A percentile compares a stretch with the other conserved stretches of the same genome.
These are phyloP conservation scores for Dorcoceras hygrometricum DNA, from an alignment of 257 asterid genomes.

Conservation along the genomic window DNA sequence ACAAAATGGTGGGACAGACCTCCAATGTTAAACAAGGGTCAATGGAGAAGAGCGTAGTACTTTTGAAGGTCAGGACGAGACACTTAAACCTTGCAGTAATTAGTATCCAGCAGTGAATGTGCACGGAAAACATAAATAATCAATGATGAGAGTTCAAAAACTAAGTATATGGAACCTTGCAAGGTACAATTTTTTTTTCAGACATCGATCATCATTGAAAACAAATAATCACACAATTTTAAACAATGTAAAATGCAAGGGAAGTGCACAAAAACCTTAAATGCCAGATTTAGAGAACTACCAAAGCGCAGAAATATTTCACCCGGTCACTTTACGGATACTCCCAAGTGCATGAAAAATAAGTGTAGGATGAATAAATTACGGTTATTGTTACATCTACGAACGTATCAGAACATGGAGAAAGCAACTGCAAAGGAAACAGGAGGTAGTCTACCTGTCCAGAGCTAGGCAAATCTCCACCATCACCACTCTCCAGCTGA, in stretches of 20 bases:
- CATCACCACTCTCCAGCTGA: conserved; percentile 79
- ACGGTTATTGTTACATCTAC: background rate
- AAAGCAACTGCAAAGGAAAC: conserved; percentile 1
- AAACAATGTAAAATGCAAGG: background rate
- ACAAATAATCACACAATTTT: background rate
- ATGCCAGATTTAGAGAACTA: background rate
- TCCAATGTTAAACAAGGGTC: conserved; percentile 1
- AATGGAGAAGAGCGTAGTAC: background rate
- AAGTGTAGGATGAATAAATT: background rate
- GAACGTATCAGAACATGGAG: background rate
- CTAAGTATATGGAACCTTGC: background rate
- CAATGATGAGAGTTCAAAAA: background rate
- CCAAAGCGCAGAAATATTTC: background rate
- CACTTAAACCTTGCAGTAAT: background rate
- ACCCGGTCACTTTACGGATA: background rate
- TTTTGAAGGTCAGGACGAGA: background rate
- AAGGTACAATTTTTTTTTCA: background rate
- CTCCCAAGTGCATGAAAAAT: background rate
- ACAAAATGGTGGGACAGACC: background rate
- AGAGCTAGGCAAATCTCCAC: conserved; percentile 88
- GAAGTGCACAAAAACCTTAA: background rate
- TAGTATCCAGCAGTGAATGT: background rate
- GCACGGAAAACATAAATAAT: background rate
- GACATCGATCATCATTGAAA: background rate
- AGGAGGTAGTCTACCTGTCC: conserved; percentile 64